Percentiles rank a stretch among this genome's conserved stretches.
These are phyloP conservation scores for Ensete ventricosum DNA, from an alignment of 176 grass and related monocot genomes.

Conservation along the genomic window DNA sequence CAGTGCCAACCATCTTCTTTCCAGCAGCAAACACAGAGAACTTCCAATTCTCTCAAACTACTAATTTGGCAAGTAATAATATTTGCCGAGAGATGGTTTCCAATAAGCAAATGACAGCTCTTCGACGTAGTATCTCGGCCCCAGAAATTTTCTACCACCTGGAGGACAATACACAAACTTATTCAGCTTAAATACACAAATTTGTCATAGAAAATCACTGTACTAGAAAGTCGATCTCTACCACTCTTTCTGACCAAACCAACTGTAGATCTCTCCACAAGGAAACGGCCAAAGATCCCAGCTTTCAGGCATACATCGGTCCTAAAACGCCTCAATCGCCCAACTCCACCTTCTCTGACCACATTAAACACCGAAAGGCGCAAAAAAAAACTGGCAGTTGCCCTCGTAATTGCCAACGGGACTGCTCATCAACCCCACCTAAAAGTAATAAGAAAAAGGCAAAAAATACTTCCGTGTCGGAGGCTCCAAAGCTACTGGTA, in stretches of 20 bases:
- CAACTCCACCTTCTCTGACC: not conserved
- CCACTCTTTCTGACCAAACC: not conserved
- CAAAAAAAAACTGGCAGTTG: not conserved
- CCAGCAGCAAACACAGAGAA: not conserved
- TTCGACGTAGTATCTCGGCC: not conserved
- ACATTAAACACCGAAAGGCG: not conserved
- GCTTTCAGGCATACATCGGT: not conserved
- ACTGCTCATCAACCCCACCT: not conserved
- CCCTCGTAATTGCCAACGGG: not conserved
- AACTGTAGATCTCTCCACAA: not conserved
- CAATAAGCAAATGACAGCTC: not conserved
- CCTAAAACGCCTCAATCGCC: not conserved
- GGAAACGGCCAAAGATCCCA: not conserved
- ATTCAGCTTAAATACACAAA: not conserved
- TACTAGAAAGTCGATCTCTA: not conserved
- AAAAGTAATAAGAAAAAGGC: not conserved
- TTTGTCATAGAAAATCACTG: too few relatives aligned
- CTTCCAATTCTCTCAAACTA: not conserved
- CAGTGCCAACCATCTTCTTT: constrained; percentile 61
- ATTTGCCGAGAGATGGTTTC: not conserved
- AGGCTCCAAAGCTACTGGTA: not conserved
- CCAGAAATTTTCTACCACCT: not conserved
- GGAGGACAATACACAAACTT: not conserved
- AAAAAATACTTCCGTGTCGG: constrained; percentile 5
- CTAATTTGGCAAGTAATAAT: not conserved